A percentile compares a stretch with the other conserved stretches of the same genome.
These are phyloP conservation scores for Proliferodiscus dingleyae DNA, from an alignment of 2,329 filamentous ascomycete species.

Conservation along the genomic window DNA sequence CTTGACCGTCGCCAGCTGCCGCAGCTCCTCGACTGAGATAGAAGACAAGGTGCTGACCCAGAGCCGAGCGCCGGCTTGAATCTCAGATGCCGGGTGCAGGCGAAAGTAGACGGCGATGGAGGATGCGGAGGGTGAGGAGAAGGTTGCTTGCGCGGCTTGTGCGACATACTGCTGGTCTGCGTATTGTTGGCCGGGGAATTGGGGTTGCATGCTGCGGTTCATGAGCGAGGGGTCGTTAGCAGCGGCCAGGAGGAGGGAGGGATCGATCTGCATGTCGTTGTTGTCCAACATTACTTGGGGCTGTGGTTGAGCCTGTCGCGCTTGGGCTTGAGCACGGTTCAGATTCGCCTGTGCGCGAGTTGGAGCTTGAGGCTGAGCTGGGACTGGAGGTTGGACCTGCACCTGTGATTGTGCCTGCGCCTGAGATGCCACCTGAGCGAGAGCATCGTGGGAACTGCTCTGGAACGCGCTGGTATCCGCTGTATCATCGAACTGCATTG, in stretches of 20 bases:
- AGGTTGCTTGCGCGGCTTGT: constrained; percentile 37
- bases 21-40: constrained; percentile 55
- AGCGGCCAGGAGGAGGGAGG: constrained; percentile 54
- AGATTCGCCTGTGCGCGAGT: constrained; percentile 16
- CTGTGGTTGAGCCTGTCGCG: constrained; percentile 19
- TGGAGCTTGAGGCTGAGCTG: constrained; percentile 11
- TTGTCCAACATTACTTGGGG: constrained; percentile 33
- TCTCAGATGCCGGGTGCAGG: constrained; percentile 59
- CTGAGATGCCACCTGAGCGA: constrained; percentile 31
- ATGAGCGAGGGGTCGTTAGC: constrained; percentile 32
- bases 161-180: constrained; percentile 32
- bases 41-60: constrained; percentile 62
- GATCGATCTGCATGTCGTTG: constrained; percentile 57
- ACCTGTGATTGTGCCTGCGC: constrained; percentile 20
- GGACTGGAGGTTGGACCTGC: constrained; percentile 14
- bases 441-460: constrained; percentile 21
- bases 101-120: constrained; percentile 63
- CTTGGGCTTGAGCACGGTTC: constrained; percentile 11
- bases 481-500: constrained; percentile 23
- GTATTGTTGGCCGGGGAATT: constrained; percentile 28
- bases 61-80: constrained; percentile 45
- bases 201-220: constrained; percentile 31
- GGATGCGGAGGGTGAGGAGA: constrained; percentile 25
- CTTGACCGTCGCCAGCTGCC: constrained; percentile 55
- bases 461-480: constrained; percentile 23